These are phyloP conservation scores for Mycotypha africana DNA, from an alignment of 371 early-diverging fungal genomes.

Conservation along the genomic window DNA sequence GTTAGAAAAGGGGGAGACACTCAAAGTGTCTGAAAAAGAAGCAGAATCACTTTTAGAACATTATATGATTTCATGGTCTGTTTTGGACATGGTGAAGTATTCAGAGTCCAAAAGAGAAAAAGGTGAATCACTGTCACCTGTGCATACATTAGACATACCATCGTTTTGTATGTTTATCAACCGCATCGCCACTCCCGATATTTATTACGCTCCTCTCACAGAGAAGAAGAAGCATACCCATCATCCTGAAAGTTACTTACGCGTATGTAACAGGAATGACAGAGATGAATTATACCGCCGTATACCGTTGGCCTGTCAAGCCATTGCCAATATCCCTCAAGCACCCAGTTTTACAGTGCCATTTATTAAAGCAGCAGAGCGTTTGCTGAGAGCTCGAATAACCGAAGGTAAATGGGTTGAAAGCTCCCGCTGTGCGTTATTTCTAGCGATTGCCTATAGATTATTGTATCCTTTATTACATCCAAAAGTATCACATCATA, in stretches of 20 bases:
- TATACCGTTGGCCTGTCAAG: conserved; percentile 7
- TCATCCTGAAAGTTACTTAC: neutral
- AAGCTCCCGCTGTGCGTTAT: conserved; percentile 50
- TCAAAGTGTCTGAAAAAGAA: conserved; percentile 1
- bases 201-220: conserved; percentile 13
- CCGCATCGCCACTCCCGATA: conserved; percentile 26
- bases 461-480: conserved; percentile 65
- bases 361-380: conserved; percentile 22
- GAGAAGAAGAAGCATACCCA: neutral
- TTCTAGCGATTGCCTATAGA: conserved; percentile 61
- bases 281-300: conserved; percentile 4
- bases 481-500: conserved; percentile 61
- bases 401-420: conserved; percentile 36
- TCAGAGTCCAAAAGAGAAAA: conserved; percentile 4
- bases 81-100: conserved; percentile 22
- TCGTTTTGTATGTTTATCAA: conserved; percentile 30
- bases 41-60: conserved; percentile 3
- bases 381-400: conserved; percentile 16
- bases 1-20: conserved; percentile 11
- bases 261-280: conserved; percentile 3
- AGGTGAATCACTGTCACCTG: conserved; percentile 16
- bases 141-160: conserved; percentile 18
- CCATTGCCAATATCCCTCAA: conserved; percentile 19
- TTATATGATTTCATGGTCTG: conserved; percentile 26
- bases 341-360: conserved; percentile 22